phyloP scores from a whole-genome alignment of 768 basidiomycete species.

The Mycena galericulata region DNA sequence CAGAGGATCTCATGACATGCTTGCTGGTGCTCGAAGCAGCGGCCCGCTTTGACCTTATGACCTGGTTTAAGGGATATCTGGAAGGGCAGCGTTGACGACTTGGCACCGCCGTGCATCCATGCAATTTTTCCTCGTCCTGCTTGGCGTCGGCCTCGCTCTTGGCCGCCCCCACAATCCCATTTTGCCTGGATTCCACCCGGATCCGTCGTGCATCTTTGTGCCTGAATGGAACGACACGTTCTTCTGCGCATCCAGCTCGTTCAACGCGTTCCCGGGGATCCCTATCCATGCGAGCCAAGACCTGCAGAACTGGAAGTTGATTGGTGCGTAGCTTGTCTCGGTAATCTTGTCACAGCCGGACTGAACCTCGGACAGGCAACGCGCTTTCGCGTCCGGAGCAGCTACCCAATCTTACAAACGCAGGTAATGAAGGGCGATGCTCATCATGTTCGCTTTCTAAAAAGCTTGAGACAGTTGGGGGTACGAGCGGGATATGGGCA shows the following conservation, averaged over 20 bases:
- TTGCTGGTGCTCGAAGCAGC: too few species aligned
- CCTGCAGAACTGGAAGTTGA: conserved; percentile 46
- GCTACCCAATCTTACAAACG: conserved; percentile 28
- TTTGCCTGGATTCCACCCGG: conserved; percentile 46
- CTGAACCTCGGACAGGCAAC: conserved; percentile 13
- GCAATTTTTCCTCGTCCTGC: neutral
- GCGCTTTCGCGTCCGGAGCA: conserved; percentile 32
- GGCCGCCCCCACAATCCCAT: conserved; percentile 36
- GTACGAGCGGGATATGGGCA: conserved; percentile 42
- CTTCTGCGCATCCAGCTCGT: conserved; percentile 48
- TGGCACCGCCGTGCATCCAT: too few species aligned
- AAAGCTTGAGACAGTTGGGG: conserved; percentile 14
- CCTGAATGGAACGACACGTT: conserved; percentile 43
- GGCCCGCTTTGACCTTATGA: too few species aligned
- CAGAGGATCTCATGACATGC: too few species aligned
- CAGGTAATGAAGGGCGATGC: too few species aligned
- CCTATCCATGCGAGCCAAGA: conserved; percentile 48
- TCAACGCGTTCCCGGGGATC: conserved; percentile 50
- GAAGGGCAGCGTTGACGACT: too few species aligned
- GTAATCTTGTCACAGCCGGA: neutral
- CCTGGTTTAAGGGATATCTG: too few species aligned
- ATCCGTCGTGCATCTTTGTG: conserved; percentile 48
- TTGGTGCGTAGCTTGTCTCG: conserved; percentile 33
- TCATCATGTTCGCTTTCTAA: too few species aligned
- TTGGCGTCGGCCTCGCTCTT: neutral